Conservation (phyloP, 345 rosid species). For the Clarkia xantiana region DNA sequence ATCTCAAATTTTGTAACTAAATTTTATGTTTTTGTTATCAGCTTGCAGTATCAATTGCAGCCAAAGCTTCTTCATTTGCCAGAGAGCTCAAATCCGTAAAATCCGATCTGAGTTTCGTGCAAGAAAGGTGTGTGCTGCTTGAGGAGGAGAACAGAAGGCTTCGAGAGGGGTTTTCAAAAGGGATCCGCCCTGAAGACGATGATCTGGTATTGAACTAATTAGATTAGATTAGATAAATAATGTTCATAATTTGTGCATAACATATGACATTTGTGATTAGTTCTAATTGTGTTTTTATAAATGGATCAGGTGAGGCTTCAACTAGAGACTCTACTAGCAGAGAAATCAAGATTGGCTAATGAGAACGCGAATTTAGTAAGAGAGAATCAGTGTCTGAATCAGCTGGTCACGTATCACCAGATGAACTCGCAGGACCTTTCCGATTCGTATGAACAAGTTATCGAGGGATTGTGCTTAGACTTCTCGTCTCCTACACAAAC, state of each 20-base stretch:
- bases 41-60: conserved; percentile 81
- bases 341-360: conserved; percentile 75
- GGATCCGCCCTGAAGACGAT: conserved; percentile 84
- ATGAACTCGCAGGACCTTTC: conserved; percentile 69
- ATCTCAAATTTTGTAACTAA: conserved; percentile 5
- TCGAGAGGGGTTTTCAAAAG: conserved; percentile 53
- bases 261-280: neutral
- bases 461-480: conserved; percentile 57
- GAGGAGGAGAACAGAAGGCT: conserved; percentile 87
- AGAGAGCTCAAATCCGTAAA: conserved; percentile 60
- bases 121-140: conserved; percentile 59
- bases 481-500: conserved; percentile 54
- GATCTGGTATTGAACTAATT: conserved; percentile 41
- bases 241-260: neutral
- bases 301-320: conserved; percentile 70
- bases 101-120: conserved; percentile 56
- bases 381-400: conserved; percentile 85
- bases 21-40: conserved; percentile 12
- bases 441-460: conserved; percentile 49
- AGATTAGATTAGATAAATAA: neutral
- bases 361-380: conserved; percentile 67
- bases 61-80: conserved; percentile 65
- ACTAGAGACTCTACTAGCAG: conserved; percentile 74
- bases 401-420: conserved; percentile 79
- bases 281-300: neutral